Base-by-base conservation (phyloP, 2,329 filamentous ascomycete species). In the Hirsutella minnesotensis region DNA sequence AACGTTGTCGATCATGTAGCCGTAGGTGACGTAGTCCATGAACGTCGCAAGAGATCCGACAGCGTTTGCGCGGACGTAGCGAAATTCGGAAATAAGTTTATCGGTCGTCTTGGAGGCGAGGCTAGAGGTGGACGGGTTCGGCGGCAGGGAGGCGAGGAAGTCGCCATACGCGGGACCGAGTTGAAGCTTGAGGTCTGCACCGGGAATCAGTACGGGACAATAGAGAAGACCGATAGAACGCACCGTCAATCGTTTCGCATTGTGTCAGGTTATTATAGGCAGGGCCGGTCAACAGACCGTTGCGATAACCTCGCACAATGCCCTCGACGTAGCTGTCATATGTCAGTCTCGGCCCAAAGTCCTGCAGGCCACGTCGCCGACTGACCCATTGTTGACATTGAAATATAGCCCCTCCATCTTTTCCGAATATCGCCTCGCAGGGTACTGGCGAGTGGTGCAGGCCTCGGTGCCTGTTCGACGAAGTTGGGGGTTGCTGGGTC, bases 1-100 rank as follows among this genome's bases (percentile, higher is more conserved):
- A 42, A 98, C 88, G 57, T 98, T 98, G 68, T 98, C 92, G 65
- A 98, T 98, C 92, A 98, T 98, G 73, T 98, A 98, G 48, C 89
- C 90, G 63, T 98, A 98, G 1, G 92, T 98, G 47, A 98, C 72
- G 65, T 95, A 98, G 64, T 96, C 88, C 78, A 98, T 88, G 65
- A 98, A 98, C 60, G 86, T 88, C 49, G 89, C 83, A 31, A 95
- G 79, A 1, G 88, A 86, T 15, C 92, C 92, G 2, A 86, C 86
- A 22, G 90, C 86, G 60, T 98, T 95, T 48, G 89, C 88, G 53
- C 94, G 86, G 38, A 98, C 75, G 63, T 98, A 98, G 59, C 88
- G 83, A 64, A 98, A 98, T 64, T 98, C 92, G 51, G 89, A 83
- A 50, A 98, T 90, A 51, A 98, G 81, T 72, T 98, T 98, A 62